Evolutionary conservation across 1,284 basidiomycete species (phyloP), one percentile per base, ranked within the genome.

Genomic region (Hemileia vastatrix): DNA sequence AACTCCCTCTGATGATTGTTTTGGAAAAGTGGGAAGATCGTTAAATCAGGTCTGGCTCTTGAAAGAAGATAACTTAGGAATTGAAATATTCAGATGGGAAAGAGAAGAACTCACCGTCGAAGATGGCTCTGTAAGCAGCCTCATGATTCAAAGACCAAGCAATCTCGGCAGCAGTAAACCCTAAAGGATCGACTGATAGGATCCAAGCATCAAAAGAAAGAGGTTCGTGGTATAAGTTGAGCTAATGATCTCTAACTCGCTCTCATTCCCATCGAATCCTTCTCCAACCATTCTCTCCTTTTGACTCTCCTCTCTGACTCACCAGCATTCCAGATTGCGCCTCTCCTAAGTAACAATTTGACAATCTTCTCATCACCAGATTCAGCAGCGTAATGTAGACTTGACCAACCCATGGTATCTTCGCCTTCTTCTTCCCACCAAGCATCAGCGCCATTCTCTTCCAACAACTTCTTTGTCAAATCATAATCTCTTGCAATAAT

Each of bases 321-420:
- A 85, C 88, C 84, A 65, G 87, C 83, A 76, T 95, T 96, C 94
- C 94, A 98, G 0, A 92, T 74, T 0, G 90, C 92, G 1, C 94
- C 92, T 57, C 83, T 80, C n/a, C 84, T 79, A 31, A 98, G 79
- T 47, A 97, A 79, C 3, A 82, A 72, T 62, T 81, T 80, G 6
- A 88, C 79, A 4, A 92, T 77, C 6, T 81, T 79, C 1, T 80
- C 75, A 67, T 87, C 82, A 65, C 86, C 83, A 36, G 81, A 77
- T 68, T 87, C 90, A 0, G 88, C 89, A 1, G 93, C 94, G 45
- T 90, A 92, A 74, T 97, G 94, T 52, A 98, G 77, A 8, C 85
- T 81, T 4, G 88, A 89, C 73, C 85, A 88, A 4, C 90, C n/a
- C n/a, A n/a, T n/a, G n/a, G n/a, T n/a, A n/a, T n/a, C 88, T 66